Percentiles rank a stretch among this genome's conserved stretches.
These are phyloP conservation scores for Ogataea henricii DNA, from an alignment of 805 yeast species.

Conservation along the genomic window DNA sequence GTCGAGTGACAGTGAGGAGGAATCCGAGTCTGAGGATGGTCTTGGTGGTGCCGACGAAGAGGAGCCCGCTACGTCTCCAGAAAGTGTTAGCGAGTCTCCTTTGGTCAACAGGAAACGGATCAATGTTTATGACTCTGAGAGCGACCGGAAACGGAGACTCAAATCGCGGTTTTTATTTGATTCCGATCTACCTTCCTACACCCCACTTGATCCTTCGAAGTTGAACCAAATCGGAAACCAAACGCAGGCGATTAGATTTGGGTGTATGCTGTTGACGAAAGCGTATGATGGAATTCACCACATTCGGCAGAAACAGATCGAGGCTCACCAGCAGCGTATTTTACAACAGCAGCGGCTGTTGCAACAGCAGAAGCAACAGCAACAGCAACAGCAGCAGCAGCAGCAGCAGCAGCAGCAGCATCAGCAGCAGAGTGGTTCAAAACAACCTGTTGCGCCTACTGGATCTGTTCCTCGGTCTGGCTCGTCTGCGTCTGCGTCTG, in stretches of 20 bases:
- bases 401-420: constrained; percentile 4
- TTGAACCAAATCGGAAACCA: constrained; percentile 81
- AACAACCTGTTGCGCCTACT: not conserved
- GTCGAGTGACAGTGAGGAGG: constrained; percentile 23
- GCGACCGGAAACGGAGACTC: constrained; percentile 40
- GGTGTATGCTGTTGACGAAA: constrained; percentile 85
- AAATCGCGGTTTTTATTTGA: constrained; percentile 55
- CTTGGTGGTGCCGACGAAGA: constrained; percentile 3
- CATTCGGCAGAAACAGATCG: constrained; percentile 67
- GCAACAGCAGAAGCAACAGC: constrained; percentile 40
- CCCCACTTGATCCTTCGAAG: constrained; percentile 77
- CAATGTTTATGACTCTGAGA: constrained; percentile 38
- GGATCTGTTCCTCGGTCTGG: constrained; percentile 2
- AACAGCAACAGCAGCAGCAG: constrained; percentile 33
- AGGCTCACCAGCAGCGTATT: constrained; percentile 37
- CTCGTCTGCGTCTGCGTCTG: not conserved
- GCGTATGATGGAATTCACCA: constrained; percentile 83
- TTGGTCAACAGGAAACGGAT: constrained; percentile 21
- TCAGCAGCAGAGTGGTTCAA: not conserved
- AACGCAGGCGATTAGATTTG: constrained; percentile 88
- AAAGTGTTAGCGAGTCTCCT: constrained; percentile 7
- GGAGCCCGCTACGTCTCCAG: constrained; percentile 15
- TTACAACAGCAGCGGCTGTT: constrained; percentile 32
- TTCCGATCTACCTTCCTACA: constrained; percentile 41
- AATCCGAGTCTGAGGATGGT: constrained; percentile 11